Evolutionary conservation across 805 yeast species (phyloP).

Genomic region (Candida coleopterorum): DNA sequence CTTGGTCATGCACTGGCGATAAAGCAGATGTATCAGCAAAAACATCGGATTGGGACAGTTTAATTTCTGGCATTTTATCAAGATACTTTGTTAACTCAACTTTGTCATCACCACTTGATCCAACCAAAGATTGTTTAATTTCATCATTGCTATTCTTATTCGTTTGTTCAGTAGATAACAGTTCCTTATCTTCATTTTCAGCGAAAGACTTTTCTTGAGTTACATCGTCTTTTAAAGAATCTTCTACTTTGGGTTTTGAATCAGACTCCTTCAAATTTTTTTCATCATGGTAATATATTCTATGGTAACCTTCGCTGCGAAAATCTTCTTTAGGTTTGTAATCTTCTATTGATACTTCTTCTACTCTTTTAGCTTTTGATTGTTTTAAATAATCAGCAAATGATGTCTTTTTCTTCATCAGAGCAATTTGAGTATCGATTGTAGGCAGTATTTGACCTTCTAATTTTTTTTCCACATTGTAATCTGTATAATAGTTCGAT

Average conservation of each 20-base stretch:
- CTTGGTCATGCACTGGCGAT: too few relatives aligned
- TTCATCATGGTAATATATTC: not conserved
- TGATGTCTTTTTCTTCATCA: constrained; percentile 8
- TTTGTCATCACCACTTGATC: not conserved
- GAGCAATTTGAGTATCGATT: not conserved
- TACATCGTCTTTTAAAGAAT: not conserved
- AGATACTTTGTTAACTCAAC: too few relatives aligned
- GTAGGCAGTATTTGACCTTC: not conserved
- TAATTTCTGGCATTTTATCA: too few relatives aligned
- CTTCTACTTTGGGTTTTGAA: not conserved
- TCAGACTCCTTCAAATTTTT: constrained; percentile 1
- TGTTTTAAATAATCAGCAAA: constrained; percentile 10
- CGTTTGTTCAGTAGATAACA: not conserved
- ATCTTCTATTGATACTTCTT: constrained; percentile 2
- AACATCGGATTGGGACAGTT: too few relatives aligned
- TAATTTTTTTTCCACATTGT: not conserved
- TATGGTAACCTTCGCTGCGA: not conserved
- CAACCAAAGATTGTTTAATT: too few relatives aligned
- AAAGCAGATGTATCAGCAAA: too few relatives aligned
- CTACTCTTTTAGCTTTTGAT: constrained; percentile 9
- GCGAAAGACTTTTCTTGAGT: not conserved
- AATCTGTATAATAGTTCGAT: not conserved
- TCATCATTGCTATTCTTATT: too few relatives aligned
- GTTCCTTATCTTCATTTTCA: not conserved
- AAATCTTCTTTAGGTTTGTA: not conserved